These are phyloP conservation scores for Handroanthus guayacan DNA, from an alignment of 257 asterid genomes.

Conservation along the genomic window DNA sequence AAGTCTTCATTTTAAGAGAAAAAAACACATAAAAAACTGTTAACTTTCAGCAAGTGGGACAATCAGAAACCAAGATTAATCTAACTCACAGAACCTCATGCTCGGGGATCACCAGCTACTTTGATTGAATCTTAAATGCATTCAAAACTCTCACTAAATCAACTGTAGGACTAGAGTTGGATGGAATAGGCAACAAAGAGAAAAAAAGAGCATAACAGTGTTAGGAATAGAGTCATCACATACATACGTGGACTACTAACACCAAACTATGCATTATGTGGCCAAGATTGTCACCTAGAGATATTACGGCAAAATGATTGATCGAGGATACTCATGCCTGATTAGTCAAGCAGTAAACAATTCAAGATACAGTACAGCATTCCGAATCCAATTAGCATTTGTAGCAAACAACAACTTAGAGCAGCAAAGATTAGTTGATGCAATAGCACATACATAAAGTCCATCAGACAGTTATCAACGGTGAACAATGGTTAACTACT, in stretches of 20 bases:
- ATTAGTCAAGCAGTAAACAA: neutral
- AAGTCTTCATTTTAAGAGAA: too few relatives aligned
- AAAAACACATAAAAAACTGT: too few relatives aligned
- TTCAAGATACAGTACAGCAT: neutral
- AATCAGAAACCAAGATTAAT: neutral
- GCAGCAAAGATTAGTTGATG: too few relatives aligned
- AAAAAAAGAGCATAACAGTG: neutral
- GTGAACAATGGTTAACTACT: neutral
- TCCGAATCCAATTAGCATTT: too few relatives aligned
- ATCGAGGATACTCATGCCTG: neutral
- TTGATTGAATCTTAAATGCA: neutral
- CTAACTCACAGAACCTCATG: constrained; percentile 1
- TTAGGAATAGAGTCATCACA: neutral
- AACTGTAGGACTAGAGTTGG: neutral
- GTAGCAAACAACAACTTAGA: too few relatives aligned
- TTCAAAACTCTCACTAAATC: neutral
- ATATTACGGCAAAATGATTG: neutral
- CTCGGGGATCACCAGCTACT: neutral
- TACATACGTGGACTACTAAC: neutral
- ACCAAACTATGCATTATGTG: neutral
- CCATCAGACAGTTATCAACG: too few relatives aligned
- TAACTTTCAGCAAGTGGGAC: too few relatives aligned
- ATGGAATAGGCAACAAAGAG: neutral
- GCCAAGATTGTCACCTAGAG: neutral
- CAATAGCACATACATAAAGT: too few relatives aligned